Base-by-base conservation (phyloP, 345 rosid genomes). In the Microthlaspi erraticum region DNA sequence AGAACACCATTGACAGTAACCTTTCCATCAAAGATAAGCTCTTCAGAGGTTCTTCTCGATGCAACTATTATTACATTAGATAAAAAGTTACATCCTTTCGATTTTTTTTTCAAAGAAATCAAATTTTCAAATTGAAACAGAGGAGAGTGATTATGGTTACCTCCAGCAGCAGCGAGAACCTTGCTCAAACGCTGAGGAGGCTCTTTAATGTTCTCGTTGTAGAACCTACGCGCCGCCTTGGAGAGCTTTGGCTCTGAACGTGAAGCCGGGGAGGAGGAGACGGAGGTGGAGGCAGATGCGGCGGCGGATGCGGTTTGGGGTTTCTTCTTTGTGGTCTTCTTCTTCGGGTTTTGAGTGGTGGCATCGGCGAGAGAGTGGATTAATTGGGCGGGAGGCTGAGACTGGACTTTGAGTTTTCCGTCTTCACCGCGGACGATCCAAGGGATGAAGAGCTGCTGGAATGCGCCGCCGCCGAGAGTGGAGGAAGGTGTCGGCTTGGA, bases 151-250 rank as follows among this genome's bases (percentile, higher is more conserved):
- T n/a, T 2, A 23, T 19, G 26, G 26, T 43, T 89, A 93, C 97
- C 99, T 84, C 99, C 97, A 55, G 96, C 87, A 64, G 97, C 89
- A 34, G 99, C 97, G 9, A 94, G 92, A 64, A 94, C 90, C 73
- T 94, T 94, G 76, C 97, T 82, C 46, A 94, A 80, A 23, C 97
- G 89, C 78, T 91, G 93, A 32, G 96, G 84, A 4, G 68, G 77
- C 12, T 88, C 91, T 65, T 84, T 79, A 44, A 91, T 85, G 48
- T 87, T 83, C 59, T 89, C 95, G 65, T 94, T 94, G 73, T 91
- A 91, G 67, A 80, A 89, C 78, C 95, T 84, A 20, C 97, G 82
- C 0, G 98, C 92, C 6, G 94, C 98, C 73, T 93, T 93, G 6
- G 98, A 91, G 23, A 80, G 70, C 70, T 76, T 78, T 5, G 85